Evolutionary conservation across 1,284 basidiomycete genomes (phyloP), one percentile per base, ranked within the genome.

Genomic region (Grifola frondosa): DNA sequence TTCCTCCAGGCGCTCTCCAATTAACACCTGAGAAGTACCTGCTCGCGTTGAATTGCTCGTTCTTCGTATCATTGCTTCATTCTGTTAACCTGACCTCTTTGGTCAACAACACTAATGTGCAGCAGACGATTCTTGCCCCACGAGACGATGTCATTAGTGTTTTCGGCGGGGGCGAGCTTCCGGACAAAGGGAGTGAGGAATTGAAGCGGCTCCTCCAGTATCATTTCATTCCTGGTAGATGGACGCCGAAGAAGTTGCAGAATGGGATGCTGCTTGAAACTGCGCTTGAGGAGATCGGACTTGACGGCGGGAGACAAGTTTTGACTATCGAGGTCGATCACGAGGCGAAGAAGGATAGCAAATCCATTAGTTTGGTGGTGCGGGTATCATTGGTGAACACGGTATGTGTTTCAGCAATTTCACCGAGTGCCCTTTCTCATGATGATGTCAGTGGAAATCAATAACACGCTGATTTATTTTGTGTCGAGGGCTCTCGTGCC

Each of bases 21-120:
- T 70, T 96, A 32, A 96, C 91, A 1, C 86, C 94, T 5, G 96
- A 99, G 69, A 98, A 99, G 66, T 93, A 84, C 49, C 80, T 97
- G 5, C 74, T 96, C 17, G 80, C 90, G 1, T 76, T 97, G 46
- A 92, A 97, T 58, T 97, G 94, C 61, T 90, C 89, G 1, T 77
- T 79, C 22, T 98, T 99, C 62, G 91, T 99, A 35, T 86, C 86
- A 3, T 73, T 97, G 23, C 71, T 97, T 28, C 90, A 91, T 50
- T 86, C 89, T 4, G 88, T 89, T 34, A 75, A 88, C 48, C 77
- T 97, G 34, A 82, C 79, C 0, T 65, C 75, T 29, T 80, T 93
- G 52, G 80, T 97, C 58, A 91, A 96, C 51, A 76, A 87, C 57
- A 84, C 83, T 11, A 75, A 86, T 19, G 61, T 75, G 5, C 64